Evolutionary conservation across 495 filamentous ascomycete species (phyloP).

Genomic region (Collariella sp.): DNA sequence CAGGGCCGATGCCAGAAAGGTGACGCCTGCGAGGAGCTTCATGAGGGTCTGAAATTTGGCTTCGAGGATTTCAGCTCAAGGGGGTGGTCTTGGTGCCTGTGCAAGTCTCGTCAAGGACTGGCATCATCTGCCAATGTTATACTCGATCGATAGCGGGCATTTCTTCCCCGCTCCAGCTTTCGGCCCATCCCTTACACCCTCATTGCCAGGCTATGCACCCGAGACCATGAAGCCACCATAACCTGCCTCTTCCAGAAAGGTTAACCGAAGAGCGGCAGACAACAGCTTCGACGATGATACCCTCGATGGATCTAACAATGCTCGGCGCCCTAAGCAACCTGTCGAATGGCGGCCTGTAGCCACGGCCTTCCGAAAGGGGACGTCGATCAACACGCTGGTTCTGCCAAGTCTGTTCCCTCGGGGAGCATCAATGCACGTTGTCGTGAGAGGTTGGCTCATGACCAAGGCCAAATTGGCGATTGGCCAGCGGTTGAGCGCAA

Average conservation of each 20-base stretch:
- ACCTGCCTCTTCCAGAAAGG: constrained; percentile 13
- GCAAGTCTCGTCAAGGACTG: no score
- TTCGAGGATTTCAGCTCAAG: not conserved
- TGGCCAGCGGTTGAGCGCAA: no score
- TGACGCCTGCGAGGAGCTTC: constrained; percentile 23
- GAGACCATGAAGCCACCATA: not conserved
- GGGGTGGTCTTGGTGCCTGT: no score
- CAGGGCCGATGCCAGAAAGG: constrained; percentile 12
- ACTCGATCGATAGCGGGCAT: no score
- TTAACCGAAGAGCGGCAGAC: not conserved
- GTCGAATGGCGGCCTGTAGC: not conserved
- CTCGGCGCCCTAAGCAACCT: not conserved
- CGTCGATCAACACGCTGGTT: not conserved
- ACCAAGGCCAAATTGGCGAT: not conserved
- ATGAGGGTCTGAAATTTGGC: constrained; percentile 9
- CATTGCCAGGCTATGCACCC: no score
- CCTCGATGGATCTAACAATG: not conserved
- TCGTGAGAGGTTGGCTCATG: not conserved
- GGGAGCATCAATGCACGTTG: not conserved
- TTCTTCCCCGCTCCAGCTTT: no score
- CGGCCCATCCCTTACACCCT: no score
- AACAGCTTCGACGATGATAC: constrained; percentile 5
- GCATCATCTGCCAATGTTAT: no score
- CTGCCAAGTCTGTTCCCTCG: no score
- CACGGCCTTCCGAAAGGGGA: not conserved